Conservation (phyloP, 768 basidiomycete genomes). For the Fistulinella prunicolor region DNA sequence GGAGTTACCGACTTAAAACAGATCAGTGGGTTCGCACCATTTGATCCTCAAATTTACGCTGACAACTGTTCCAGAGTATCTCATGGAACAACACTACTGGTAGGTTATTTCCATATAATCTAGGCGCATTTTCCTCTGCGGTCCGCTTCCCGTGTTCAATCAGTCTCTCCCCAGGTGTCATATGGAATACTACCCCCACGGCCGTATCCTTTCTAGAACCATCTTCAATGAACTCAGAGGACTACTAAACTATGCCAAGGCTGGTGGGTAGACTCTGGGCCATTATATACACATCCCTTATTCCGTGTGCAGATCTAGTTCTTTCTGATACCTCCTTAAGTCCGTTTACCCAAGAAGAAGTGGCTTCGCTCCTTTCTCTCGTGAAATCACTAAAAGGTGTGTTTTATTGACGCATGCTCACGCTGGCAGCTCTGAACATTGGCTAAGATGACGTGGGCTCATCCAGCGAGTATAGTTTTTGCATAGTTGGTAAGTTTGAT, state of each 20-base stretch:
- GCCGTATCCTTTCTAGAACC: constrained; percentile 18
- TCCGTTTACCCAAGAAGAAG: neutral
- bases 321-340: neutral
- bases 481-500: neutral
- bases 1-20: neutral
- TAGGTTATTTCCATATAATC: neutral
- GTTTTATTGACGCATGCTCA: neutral
- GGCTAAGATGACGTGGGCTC: neutral
- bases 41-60: neutral
- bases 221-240: constrained; percentile 2
- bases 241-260: neutral
- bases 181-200: constrained; percentile 7
- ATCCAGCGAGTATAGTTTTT: neutral
- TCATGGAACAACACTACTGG: neutral
- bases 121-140: neutral
- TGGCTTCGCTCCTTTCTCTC: neutral
- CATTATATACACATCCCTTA: too few relatives aligned
- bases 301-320: neutral
- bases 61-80: neutral
- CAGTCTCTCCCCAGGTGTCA: neutral
- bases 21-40: neutral
- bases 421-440: neutral
- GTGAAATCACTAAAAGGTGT: neutral
- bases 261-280: neutral
- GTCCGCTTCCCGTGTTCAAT: neutral